Percentiles rank a stretch among this genome's conserved stretches.
Evolutionary conservation across 2,329 filamentous ascomycete species (phyloP).

Genomic region (Monosporascus sp.): DNA sequence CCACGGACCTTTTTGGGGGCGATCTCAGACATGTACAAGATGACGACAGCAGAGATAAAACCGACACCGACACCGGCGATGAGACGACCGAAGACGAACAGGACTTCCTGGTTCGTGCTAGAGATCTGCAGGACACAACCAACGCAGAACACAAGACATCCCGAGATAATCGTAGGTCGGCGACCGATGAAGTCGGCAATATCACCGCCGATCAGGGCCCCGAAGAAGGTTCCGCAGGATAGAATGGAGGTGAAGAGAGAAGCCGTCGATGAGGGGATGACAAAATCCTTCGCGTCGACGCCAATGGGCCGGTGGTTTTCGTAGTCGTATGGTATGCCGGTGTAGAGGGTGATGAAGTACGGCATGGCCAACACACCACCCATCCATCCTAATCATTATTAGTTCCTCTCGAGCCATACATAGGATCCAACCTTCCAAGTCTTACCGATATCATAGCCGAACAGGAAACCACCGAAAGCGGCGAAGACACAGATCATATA

Average conservation of each 20-base stretch:
- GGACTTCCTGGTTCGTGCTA: conserved; percentile 42
- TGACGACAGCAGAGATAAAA: conserved; percentile 63
- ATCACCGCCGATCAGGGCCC: conserved; percentile 60
- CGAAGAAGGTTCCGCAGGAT: conserved; percentile 60
- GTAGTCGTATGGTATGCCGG: conserved; percentile 29
- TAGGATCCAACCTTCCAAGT: neutral
- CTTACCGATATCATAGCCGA: conserved; percentile 69
- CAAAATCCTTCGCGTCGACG: conserved; percentile 27
- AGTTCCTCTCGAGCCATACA: conserved; percentile 33
- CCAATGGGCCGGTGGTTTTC: conserved; percentile 19
- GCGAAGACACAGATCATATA: conserved; percentile 67
- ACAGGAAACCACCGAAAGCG: conserved; percentile 69
- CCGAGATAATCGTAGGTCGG: conserved; percentile 51
- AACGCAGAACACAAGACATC: conserved; percentile 54
- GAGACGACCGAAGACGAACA: conserved; percentile 59
- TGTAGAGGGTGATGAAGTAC: conserved; percentile 37
- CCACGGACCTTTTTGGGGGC: conserved; percentile 61
- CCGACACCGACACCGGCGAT: conserved; percentile 62
- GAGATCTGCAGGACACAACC: conserved; percentile 57
- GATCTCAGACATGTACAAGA: conserved; percentile 65
- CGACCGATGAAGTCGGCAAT: conserved; percentile 60
- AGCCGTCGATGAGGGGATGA: conserved; percentile 41
- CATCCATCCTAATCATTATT: conserved; percentile 40
- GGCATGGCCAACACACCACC: conserved; percentile 38
- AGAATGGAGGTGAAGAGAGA: conserved; percentile 64